phyloP scores from a whole-genome alignment of 2,329 filamentous ascomycete genomes.

The Fusarium sp. region DNA sequence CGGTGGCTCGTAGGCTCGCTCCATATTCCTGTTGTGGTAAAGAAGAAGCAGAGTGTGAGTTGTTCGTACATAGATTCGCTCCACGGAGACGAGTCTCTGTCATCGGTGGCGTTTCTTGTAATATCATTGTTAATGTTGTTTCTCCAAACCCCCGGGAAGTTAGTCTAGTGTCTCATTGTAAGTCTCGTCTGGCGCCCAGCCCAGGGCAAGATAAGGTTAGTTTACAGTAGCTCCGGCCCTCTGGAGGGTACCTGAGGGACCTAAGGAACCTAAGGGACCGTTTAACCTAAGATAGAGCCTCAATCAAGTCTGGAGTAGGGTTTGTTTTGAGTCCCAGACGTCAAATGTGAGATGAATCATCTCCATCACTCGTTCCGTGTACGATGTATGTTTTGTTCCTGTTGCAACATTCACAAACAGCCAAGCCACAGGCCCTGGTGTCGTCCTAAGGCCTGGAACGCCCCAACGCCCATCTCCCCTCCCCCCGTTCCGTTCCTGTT shows the following conservation, averaged over 20 bases:
- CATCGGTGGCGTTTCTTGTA: constrained; percentile 36
- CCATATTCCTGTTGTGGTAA: constrained; percentile 38
- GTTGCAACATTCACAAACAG: constrained; percentile 32
- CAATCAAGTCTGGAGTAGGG: constrained; percentile 20
- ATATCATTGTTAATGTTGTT: constrained; percentile 8
- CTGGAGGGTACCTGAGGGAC: too few relatives aligned
- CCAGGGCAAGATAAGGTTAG: constrained; percentile 21
- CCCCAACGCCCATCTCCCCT: constrained; percentile 28
- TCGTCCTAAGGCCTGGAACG: constrained; percentile 35
- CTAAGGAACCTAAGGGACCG: neutral
- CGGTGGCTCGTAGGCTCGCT: constrained; percentile 27
- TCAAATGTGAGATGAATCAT: constrained; percentile 33
- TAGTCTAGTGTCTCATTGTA: constrained; percentile 31
- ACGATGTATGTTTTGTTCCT: constrained; percentile 35
- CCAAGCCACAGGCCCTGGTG: constrained; percentile 25
- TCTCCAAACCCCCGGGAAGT: constrained; percentile 17
- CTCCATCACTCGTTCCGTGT: constrained; percentile 32
- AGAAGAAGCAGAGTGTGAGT: neutral
- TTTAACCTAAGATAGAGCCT: constrained; percentile 28
- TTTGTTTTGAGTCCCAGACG: constrained; percentile 39
- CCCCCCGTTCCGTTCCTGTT: constrained; percentile 22
- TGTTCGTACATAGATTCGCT: too few relatives aligned
- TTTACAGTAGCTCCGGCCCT: constrained; percentile 3
- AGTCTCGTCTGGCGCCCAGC: constrained; percentile 30
- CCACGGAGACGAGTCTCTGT: neutral